Evolutionary conservation across 2,329 filamentous ascomycete genomes (phyloP).

Genomic region (Chalaropsis ovoidea): DNA sequence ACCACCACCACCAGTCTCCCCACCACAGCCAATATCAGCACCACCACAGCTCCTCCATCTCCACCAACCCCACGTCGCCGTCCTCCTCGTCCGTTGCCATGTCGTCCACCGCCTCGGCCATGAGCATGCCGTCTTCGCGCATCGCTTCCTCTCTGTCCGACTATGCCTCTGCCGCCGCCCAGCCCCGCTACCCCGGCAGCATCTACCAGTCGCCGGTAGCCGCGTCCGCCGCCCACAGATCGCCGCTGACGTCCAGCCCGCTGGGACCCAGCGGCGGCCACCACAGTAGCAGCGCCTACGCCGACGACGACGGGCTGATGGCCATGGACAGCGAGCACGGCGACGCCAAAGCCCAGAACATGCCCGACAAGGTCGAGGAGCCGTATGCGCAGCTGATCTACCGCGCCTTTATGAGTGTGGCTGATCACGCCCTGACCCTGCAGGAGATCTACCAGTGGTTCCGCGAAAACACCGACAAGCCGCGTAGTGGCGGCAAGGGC

Average conservation of each 20-base stretch:
- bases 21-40: neutral
- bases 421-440: conserved; percentile 61
- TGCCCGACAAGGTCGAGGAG: conserved; percentile 33
- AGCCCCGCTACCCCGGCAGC: conserved; percentile 17
- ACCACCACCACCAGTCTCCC: neutral
- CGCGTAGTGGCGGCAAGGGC: conserved; percentile 59
- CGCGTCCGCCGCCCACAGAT: neutral
- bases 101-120: neutral
- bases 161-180: conserved; percentile 9
- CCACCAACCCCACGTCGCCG: neutral
- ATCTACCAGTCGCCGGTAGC: conserved; percentile 4
- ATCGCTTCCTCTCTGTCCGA: conserved; percentile 12
- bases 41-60: neutral
- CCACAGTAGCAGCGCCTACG: conserved; percentile 21
- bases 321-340: conserved; percentile 28
- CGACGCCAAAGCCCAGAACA: conserved; percentile 25
- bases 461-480: conserved; percentile 66
- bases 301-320: conserved; percentile 17
- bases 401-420: conserved; percentile 58
- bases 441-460: conserved; percentile 92
- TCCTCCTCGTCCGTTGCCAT: neutral
- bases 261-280: conserved; percentile 7
- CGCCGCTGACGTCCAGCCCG: conserved; percentile 17
- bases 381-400: conserved; percentile 80
- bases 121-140: neutral